Evolutionary conservation across 345 rosid genomes (phyloP).

Genomic region (Euphorbia peplus): DNA sequence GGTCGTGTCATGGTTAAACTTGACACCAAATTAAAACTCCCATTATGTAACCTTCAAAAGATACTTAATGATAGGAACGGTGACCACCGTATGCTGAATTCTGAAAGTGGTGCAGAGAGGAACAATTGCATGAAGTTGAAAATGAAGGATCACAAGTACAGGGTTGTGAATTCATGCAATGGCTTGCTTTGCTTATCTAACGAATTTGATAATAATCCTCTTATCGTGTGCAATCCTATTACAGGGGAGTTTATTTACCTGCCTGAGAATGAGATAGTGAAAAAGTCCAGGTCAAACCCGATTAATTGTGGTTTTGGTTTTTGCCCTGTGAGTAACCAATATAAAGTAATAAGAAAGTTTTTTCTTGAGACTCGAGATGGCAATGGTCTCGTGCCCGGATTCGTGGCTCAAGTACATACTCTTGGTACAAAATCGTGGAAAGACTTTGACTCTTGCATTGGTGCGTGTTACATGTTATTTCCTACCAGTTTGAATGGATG

Average conservation of each 20-base stretch:
- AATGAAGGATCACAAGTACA: neutral
- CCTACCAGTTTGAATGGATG: slow-evolving; percentile 22
- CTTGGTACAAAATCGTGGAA: slow-evolving; percentile 16
- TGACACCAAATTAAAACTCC: neutral
- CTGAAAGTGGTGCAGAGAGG: no score
- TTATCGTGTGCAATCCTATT: slow-evolving; percentile 22
- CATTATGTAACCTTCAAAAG: neutral
- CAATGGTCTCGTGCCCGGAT: no score
- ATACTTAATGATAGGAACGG: neutral
- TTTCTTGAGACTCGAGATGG: no score
- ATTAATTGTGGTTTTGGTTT: slow-evolving; percentile 6
- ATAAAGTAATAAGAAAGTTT: slow-evolving; percentile 14
- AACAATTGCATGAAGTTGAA: no score
- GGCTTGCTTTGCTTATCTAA: slow-evolving; percentile 25
- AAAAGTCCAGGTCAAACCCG: neutral
- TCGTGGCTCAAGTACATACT: slow-evolving; percentile 14
- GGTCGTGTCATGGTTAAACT: neutral
- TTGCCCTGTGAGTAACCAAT: slow-evolving; percentile 12
- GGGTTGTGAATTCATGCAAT: slow-evolving; percentile 23
- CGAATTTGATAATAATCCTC: slow-evolving; percentile 14
- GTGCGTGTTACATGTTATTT: neutral
- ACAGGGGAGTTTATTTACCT: slow-evolving; percentile 18
- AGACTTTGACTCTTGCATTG: slow-evolving; percentile 8
- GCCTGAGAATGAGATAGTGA: no score
- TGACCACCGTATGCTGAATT: no score